A percentile compares a stretch with the other conserved stretches of the same genome.
Conservation (phyloP, 2,329 filamentous ascomycete genomes). For the Colletotrichum theobromicola region DNA sequence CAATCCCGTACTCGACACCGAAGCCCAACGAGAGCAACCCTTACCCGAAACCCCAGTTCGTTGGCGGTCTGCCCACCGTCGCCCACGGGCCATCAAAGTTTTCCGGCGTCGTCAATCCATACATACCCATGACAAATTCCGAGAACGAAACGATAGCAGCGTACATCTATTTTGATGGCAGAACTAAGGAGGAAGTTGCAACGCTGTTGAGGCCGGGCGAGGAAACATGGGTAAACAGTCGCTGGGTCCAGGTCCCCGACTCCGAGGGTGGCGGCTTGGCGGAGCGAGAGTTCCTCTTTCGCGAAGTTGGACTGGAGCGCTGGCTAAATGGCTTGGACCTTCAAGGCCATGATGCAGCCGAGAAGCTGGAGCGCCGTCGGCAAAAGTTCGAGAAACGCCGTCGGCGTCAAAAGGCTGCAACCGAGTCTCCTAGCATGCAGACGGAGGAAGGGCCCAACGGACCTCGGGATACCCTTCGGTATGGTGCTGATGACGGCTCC, state of each 20-base stretch:
- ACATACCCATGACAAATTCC: slow-evolving; percentile 89
- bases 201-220: slow-evolving; percentile 90
- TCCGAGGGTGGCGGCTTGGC: slow-evolving; percentile 92
- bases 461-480: slow-evolving; percentile 70
- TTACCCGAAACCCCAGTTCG: slow-evolving; percentile 80
- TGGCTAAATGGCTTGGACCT: slow-evolving; percentile 97
- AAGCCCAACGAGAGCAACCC: slow-evolving; percentile 79
- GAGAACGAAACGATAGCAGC: slow-evolving; percentile 97
- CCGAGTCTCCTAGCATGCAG: slow-evolving; percentile 42
- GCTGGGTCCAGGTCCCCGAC: slow-evolving; percentile 94
- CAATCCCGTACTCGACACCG: slow-evolving; percentile 91
- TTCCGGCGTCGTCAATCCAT: slow-evolving; percentile 73
- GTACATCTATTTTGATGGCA: slow-evolving; percentile 98
- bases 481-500: slow-evolving; percentile 77
- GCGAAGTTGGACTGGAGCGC: slow-evolving; percentile 92
- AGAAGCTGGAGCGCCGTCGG: slow-evolving; percentile 87
- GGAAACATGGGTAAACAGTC: slow-evolving; percentile 98
- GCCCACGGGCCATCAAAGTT: slow-evolving; percentile 51
- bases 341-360: slow-evolving; percentile 89
- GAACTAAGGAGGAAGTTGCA: slow-evolving; percentile 94
- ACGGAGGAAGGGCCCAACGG: slow-evolving; percentile 48
- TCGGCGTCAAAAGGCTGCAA: slow-evolving; percentile 61
- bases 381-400: slow-evolving; percentile 77
- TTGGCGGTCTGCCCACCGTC: slow-evolving; percentile 71
- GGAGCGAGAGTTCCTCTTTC: slow-evolving; percentile 95